Evolutionary conservation across 2,329 filamentous ascomycete genomes (phyloP), one percentile per base, ranked within the genome.

Genomic region (Trichophyton benhamiae): DNA sequence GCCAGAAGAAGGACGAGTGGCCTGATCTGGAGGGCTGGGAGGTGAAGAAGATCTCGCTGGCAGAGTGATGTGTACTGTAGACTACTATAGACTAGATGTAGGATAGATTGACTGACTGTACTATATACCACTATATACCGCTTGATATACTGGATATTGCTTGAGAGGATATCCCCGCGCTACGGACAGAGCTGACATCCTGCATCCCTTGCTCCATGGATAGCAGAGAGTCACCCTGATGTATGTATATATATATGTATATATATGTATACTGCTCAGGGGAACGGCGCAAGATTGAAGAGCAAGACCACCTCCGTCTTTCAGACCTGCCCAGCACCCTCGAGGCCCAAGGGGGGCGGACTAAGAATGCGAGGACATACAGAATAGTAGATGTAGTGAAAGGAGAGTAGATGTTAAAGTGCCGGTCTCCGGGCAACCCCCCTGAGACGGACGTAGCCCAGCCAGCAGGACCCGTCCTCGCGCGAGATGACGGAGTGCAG

Each of bases 1-100:
- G 92, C 42, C 87, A 92, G 77, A 88, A 86, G 77, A 89, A 88
- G 72, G 80, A 88, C 72, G 80, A 86, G 9, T 96, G 89, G 86
- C 83, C 87, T 20, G 72, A 76, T 38, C 70, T 73, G 27, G 85
- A 89, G 66, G 80, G 78, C 25, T 97, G 92, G 92, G 82, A 83
- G 60, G 78, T 90, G 27, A 83, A 83, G 63, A 88, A 92, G 71
- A 84, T 96, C 76, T 82, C 80, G 5, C 86, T 91, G 69, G 33
- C 33, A 13, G 33, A 38, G 33, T 38, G 13, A 11, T 38, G 33
- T 15, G 22, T 27, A 52, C 3, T 25, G 5, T 52, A n/a, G n/a
- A n/a, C n/a, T n/a, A n/a, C n/a, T n/a, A 52, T 52, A 52, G 20
- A 27, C 6, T 52, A 52, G 22, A 27, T 25, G 46, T 25, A 25